Conservation (phyloP, 345 rosid genomes). For the Murraya koenigii region DNA sequence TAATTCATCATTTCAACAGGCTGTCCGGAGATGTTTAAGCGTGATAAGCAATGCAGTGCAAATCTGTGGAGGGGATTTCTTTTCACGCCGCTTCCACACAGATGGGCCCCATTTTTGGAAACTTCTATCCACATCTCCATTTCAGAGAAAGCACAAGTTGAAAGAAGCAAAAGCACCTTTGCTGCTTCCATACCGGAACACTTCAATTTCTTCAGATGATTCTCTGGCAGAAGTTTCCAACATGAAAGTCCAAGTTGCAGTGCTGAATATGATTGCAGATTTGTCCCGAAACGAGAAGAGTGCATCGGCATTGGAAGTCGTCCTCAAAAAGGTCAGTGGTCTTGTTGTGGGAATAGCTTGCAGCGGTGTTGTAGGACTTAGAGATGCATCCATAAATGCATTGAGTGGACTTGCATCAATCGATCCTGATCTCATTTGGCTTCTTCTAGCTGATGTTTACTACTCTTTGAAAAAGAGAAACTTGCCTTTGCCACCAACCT, state of each 20-base stretch:
- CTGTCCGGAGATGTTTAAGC: slow-evolving; percentile 55
- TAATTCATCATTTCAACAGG: slow-evolving; percentile 39
- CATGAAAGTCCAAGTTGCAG: slow-evolving; percentile 76
- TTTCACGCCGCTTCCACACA: slow-evolving; percentile 74
- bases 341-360: slow-evolving; percentile 83
- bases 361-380: slow-evolving; percentile 62
- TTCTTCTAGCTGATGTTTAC: slow-evolving; percentile 82
- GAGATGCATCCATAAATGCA: slow-evolving; percentile 66
- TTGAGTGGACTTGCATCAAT: slow-evolving; percentile 67
- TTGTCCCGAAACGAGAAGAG: slow-evolving; percentile 59
- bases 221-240: slow-evolving; percentile 67
- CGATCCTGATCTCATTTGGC: slow-evolving; percentile 91
- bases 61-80: slow-evolving; percentile 91
- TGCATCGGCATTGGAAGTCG: slow-evolving; percentile 65
- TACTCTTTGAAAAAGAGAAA: slow-evolving; percentile 55
- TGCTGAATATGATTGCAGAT: slow-evolving; percentile 74
- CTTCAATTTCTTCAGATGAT: slow-evolving; percentile 36
- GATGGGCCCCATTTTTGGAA: slow-evolving; percentile 85
- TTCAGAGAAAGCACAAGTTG: slow-evolving; percentile 39
- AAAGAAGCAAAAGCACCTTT: slow-evolving; percentile 50
- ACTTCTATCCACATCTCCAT: slow-evolving; percentile 69
- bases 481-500: slow-evolving; percentile 48
- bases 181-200: slow-evolving; percentile 74
- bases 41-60: slow-evolving; percentile 57
- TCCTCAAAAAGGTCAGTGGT: slow-evolving; percentile 83